These are phyloP conservation scores for Pichia sp. DNA, from an alignment of 1,139 yeast genomes.

Conservation along the genomic window DNA sequence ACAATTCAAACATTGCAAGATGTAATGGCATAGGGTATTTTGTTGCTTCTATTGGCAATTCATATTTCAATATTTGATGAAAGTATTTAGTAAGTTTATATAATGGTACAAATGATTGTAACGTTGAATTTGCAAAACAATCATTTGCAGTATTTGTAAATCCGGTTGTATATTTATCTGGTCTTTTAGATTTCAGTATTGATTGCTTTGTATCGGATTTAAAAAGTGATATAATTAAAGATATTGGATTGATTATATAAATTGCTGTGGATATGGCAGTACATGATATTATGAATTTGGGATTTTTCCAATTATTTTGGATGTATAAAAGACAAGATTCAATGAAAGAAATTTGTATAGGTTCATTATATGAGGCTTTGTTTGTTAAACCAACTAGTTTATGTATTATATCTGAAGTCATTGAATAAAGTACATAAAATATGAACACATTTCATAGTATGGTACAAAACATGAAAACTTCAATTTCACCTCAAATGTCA, in stretches of 20 bases:
- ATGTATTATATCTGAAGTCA: neutral
- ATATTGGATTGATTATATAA: neutral
- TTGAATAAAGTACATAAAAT: neutral
- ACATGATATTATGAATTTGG: neutral
- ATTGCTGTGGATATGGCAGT: neutral
- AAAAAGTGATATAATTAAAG: neutral
- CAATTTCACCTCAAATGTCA: too few species aligned
- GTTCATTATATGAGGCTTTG: neutral
- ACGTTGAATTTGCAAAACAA: conserved; percentile 87
- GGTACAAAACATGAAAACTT: too few species aligned
- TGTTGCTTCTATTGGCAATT: conserved; percentile 2
- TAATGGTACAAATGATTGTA: conserved; percentile 76
- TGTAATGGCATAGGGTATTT: conserved; percentile 44
- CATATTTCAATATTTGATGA: conserved; percentile 31
- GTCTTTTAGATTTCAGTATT: conserved; percentile 19
- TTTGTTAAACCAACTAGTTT: neutral
- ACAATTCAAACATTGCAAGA: conserved; percentile 46
- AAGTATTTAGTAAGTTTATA: conserved; percentile 61
- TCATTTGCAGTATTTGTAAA: conserved; percentile 76
- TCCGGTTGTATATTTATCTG: conserved; percentile 78
- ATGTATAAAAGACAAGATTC: neutral
- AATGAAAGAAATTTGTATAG: neutral
- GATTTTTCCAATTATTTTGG: neutral
- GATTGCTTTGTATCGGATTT: neutral
- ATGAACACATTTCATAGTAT: neutral